Evolutionary conservation across 306 rosid species (phyloP), one percentile per base, ranked within the genome.

Genomic region (Mimosa pudica): DNA sequence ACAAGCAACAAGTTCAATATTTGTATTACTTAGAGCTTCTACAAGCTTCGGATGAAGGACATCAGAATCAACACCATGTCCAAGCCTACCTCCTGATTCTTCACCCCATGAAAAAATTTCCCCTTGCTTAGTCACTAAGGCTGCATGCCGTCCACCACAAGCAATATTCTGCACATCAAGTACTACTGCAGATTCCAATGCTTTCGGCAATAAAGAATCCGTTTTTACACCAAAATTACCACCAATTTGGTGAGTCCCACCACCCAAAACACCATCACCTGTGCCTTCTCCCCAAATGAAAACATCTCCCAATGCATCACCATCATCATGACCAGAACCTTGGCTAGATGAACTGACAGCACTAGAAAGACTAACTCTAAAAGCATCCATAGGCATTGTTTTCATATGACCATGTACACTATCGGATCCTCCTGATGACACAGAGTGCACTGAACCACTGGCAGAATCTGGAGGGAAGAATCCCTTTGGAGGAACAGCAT

Each of bases 251-350:
- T 89, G 90, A 85, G 83, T 73, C 84, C 99, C 99, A 83, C 99
- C 95, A 74, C 99, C 98, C 79, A 93, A 64, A 86, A 91, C 94
- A 82, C 98, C 97, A 83, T 95, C 99, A 60, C 99, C 99, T 16
- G 87, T 90, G 80, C 98, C 93, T 74, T 95, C 98, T 75, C 98
- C 99, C 99, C 99, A 95, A 76, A 95, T 85, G 82, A 92, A 95
- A 80, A 95, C 98, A 85, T 95, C 99, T 82, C 99, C 99, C 82
- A 95, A 82, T 78, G 99, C 97, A 90, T 95, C 99, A 73, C 97
- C 97, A 88, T 95, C 98, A 83, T 95, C 99, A 77, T 91, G 94
- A 82, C 99, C 99, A 84, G 99, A 95, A 79, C 99, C 99, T 87
- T 95, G 99, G 86, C 99, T 95, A 74, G 99, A 92, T 71, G 99